A percentile compares a stretch with the other conserved stretches of the same genome.
Conservation (phyloP, 176 grass and related monocot species). For the Aegilops bicornis region DNA sequence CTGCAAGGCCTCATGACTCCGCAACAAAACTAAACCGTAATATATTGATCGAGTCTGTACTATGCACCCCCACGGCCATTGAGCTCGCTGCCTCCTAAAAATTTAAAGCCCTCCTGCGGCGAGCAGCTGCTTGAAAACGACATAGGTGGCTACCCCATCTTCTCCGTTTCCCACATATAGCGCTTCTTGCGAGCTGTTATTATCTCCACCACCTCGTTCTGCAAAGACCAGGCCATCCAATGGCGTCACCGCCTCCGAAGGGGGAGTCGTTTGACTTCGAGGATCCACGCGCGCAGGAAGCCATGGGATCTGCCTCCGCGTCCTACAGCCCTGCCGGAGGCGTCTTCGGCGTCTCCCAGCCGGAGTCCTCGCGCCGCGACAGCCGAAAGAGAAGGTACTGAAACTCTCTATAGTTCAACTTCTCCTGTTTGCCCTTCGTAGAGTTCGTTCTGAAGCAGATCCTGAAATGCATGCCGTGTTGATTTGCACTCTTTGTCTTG, state of each 20-base stretch:
- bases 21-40: conserved; percentile 35
- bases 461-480: not conserved
- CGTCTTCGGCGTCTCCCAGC: conserved; percentile 25
- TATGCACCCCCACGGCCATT: not conserved
- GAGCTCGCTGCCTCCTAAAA: not conserved
- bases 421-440: not conserved
- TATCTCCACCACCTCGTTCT: not conserved
- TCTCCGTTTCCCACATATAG: conserved; percentile 31
- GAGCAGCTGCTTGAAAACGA: conserved; percentile 33
- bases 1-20: conserved; percentile 33
- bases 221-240: conserved; percentile 1
- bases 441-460: not conserved
- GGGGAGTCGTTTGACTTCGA: conserved; percentile 40
- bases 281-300: conserved; percentile 11
- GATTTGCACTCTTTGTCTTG: not conserved
- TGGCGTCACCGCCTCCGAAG: conserved; percentile 31
- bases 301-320: conserved; percentile 36
- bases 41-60: conserved; percentile 28
- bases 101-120: not conserved
- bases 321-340: conserved; percentile 39
- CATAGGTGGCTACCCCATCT: conserved; percentile 20
- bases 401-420: not conserved
- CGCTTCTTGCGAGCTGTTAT: not conserved
- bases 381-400: conserved; percentile 41
- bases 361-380: conserved; percentile 33